phyloP scores from a whole-genome alignment of 2,329 filamentous ascomycete species.

The Magnaporthiopsis rhizophila region DNA sequence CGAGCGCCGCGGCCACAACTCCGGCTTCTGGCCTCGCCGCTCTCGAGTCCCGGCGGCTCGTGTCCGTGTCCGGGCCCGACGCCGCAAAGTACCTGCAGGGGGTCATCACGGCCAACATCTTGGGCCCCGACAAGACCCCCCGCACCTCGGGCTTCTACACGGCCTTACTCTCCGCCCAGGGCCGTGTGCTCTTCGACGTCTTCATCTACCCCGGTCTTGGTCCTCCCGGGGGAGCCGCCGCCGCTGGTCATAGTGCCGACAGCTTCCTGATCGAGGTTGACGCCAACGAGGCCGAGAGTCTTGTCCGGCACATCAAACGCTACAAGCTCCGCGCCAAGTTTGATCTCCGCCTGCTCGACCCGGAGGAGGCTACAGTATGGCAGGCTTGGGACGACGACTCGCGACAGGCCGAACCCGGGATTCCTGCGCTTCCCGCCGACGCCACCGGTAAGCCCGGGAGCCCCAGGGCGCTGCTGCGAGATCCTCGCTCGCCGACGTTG shows the following conservation, averaged over 20 bases:
- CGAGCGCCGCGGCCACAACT: constrained; percentile 26
- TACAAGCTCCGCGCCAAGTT: constrained; percentile 84
- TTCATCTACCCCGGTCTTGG: constrained; percentile 67
- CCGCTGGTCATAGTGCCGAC: constrained; percentile 14
- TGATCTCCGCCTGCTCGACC: constrained; percentile 55
- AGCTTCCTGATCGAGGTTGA: constrained; percentile 80
- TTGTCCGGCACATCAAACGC: constrained; percentile 68
- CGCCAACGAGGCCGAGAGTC: constrained; percentile 48
- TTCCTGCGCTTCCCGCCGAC: not conserved
- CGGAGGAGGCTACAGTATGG: constrained; percentile 62
- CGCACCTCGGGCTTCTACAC: constrained; percentile 58
- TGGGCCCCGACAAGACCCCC: constrained; percentile 27
- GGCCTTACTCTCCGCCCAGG: constrained; percentile 78
- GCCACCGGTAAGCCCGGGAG: constrained; percentile 6
- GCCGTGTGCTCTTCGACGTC: constrained; percentile 79
- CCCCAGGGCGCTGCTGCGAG: constrained; percentile 32
- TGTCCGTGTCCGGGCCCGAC: constrained; percentile 72
- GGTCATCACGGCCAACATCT: constrained; percentile 68
- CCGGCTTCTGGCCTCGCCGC: constrained; percentile 39
- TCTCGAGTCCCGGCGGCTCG: constrained; percentile 68
- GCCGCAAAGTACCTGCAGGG: constrained; percentile 82
- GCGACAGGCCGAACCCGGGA: not conserved
- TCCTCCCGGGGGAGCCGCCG: constrained; percentile 14
- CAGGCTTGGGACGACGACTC: constrained; percentile 63
- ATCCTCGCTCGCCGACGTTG: constrained; percentile 47